Base-by-base conservation (phyloP, 768 basidiomycete genomes). In the Psilocybe azurescens region DNA sequence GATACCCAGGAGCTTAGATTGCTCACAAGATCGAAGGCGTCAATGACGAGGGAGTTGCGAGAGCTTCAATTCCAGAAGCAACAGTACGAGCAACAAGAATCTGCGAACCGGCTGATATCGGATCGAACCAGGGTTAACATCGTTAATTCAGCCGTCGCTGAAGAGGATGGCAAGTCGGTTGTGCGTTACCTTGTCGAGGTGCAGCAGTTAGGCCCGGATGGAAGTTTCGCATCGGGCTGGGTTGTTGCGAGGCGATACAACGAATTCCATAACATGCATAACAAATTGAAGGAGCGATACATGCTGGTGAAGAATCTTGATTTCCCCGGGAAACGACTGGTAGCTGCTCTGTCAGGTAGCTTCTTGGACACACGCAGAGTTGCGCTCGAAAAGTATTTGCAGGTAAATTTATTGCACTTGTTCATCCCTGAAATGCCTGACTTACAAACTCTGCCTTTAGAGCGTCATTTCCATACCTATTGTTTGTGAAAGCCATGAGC, bases 71-170 rank as follows among this genome's bases (percentile, higher is more conserved):
- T 99, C 75, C 96, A 97, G 76, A 94, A 91, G 75, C 83, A 84
- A 10, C 96, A 98, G 70, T 98, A 94, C 71, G 93, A 97, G 71
- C 92, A 94, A 70, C 96, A 98, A 74, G 95, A 97, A 70, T 81
- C 86, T n/a, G 93, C 93, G 24, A 97, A 95, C 70, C 84, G 91
- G 16, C 85, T 99, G 2, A 77, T 94, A 24, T 90, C 95, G 1
- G 89, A 91, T 24, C 84, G 93, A 32, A 99, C 95, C 3, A 85
- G 80, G 63, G 89, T 97, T n/a, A 81, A 86, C 3, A 94, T 99
- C 47, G 88, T 93, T 14, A 94, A 86, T 61, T 94, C 93, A 5
- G 86, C 93, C 0, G 83, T 88, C 1, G 89, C 88, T 0, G 91
- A 95, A 57, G 93, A 94, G 62, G 88, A 87, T 47, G 94, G 95